A percentile compares a stretch with the other conserved stretches of the same genome.
Evolutionary conservation across 305 asterid genomes (phyloP).

Genomic region (Fraxinus paxiana): DNA sequence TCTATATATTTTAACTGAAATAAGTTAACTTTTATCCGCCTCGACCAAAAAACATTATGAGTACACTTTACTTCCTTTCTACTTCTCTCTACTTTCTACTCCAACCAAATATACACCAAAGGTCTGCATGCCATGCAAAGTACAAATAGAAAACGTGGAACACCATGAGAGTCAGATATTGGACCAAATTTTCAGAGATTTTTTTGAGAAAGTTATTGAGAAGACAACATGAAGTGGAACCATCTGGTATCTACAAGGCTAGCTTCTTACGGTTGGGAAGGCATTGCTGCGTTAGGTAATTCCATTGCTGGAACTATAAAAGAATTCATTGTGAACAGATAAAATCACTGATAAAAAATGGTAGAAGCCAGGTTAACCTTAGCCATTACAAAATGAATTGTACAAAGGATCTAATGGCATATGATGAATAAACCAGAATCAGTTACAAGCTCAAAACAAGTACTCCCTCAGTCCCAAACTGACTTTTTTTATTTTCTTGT

Average conservation of each 20-base stretch:
- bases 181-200: not conserved
- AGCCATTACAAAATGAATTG: not conserved
- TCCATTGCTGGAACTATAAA: not conserved
- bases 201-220: not conserved
- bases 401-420: not conserved
- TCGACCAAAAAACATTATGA: not conserved
- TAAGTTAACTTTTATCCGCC: not conserved
- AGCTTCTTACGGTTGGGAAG: constrained; percentile 2
- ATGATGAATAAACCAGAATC: not conserved
- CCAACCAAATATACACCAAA: not conserved
- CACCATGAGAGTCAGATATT: not conserved
- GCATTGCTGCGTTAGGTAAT: constrained; percentile 18
- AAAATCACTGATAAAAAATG: not conserved
- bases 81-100: not conserved
- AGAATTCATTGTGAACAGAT: not conserved
- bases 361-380: constrained; percentile 1
- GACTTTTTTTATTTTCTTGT: not conserved
- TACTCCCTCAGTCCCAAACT: not conserved
- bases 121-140: not conserved
- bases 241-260: not conserved
- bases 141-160: not conserved
- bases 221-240: not conserved
- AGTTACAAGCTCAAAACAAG: not conserved
- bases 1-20: not conserved
- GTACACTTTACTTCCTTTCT: not conserved